Conservation (phyloP, 805 yeast genomes). For the Lipomyces starkeyi region DNA sequence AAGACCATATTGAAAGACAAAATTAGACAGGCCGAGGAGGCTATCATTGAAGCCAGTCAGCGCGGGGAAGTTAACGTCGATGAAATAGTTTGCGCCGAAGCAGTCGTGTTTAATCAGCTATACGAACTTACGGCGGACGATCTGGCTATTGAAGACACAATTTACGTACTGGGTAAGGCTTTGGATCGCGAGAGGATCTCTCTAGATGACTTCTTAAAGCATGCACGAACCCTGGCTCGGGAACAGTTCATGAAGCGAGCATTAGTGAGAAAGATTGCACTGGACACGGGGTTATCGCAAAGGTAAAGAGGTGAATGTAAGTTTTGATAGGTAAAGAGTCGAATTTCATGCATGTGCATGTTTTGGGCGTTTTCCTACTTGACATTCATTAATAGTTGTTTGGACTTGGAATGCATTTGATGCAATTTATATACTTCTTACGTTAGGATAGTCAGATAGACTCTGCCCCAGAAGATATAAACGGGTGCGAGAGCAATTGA, state of each 20-base stretch:
- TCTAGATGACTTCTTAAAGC: constrained; percentile 53
- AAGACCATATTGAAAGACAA: constrained; percentile 28
- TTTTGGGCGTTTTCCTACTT: not conserved
- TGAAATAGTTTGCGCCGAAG: constrained; percentile 56
- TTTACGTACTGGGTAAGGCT: constrained; percentile 61
- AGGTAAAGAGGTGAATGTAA: not conserved
- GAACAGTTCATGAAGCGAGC: constrained; percentile 65
- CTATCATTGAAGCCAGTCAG: constrained; percentile 45
- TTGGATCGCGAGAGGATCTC: constrained; percentile 57
- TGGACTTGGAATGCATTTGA: not conserved
- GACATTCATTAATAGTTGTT: not conserved
- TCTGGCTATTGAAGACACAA: constrained; percentile 72
- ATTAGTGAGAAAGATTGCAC: constrained; percentile 46
- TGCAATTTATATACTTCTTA: not conserved
- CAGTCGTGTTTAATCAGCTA: constrained; percentile 63
- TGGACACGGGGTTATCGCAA: constrained; percentile 25
- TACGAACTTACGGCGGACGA: constrained; percentile 70
- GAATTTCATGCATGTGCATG: not conserved
- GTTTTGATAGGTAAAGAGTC: not conserved
- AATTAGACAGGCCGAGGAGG: constrained; percentile 41
- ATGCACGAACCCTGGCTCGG: constrained; percentile 62
- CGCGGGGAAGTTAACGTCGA: constrained; percentile 47
- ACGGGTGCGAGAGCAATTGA: no score
- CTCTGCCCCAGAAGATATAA: no score
- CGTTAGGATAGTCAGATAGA: not conserved